Base-by-base conservation (phyloP, 106 monocot species). In the Dioscorea alata region DNA sequence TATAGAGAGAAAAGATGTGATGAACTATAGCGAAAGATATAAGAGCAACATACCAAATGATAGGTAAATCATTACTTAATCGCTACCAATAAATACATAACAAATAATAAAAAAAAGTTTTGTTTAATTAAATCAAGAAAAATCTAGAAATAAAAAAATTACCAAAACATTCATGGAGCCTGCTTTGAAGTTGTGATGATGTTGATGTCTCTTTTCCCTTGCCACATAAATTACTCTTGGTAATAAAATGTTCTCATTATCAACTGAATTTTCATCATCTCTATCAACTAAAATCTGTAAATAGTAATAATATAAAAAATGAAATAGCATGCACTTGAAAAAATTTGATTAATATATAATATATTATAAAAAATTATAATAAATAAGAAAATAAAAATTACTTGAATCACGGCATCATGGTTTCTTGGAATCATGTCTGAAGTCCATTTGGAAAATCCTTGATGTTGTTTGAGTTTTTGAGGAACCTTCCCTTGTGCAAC, bases 91-190 rank as follows among this genome's bases (percentile, higher is more conserved):
- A n/a, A n/a, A n/a, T n/a, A n/a, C n/a, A n/a, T n/a, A n/a, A n/a
- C n/a, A n/a, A n/a, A n/a, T n/a, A n/a, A n/a, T n/a, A n/a, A n/a
- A n/a, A n/a, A n/a, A n/a, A n/a, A n/a, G n/a, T n/a, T n/a, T n/a
- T n/a, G n/a, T n/a, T n/a, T n/a, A n/a, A n/a, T n/a, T n/a, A n/a
- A n/a, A n/a, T n/a, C n/a, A n/a, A n/a, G n/a, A n/a, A n/a, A n/a
- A n/a, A n/a, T n/a, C n/a, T n/a, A n/a, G n/a, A n/a, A n/a, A n/a
- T n/a, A n/a, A n/a, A n/a, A n/a, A n/a, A n/a, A 12, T 61, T 61
- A 83, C 90, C 82, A 91, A 59, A 20, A 84, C 57, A 48, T 91
- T 91, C 84, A 91, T 81, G 14, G 90, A 87, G 50, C 90, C 90
- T 24, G 86, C 90, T 76, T 90, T 90, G 66, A 86, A 90, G 73